Base-by-base conservation (phyloP, 2,329 filamentous ascomycete genomes). In the Colletotrichum graminicola region DNA sequence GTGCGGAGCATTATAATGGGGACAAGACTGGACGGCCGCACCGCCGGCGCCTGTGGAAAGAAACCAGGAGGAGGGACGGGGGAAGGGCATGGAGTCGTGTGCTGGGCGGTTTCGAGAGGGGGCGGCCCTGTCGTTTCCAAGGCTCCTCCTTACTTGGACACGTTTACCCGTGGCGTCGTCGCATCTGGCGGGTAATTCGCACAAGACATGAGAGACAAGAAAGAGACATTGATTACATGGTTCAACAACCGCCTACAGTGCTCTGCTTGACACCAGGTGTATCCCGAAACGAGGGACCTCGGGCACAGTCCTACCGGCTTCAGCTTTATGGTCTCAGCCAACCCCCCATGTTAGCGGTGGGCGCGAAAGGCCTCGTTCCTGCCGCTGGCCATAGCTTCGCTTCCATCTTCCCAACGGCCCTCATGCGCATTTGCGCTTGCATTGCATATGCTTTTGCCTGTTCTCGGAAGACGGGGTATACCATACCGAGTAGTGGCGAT, bases 291-390 rank as follows among this genome's bases (percentile, higher is more conserved):
- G 12, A 14, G 51, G 29, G 16, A 32, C 51, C 5, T 54, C 8
- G 51, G 8, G 8, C 32, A 26, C 11, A 39, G 14, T 57, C 1
- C 16, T 14, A 39, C 23, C 55, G 26, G 18, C 34, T 43, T 29
- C 36, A 12, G 39, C 39, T 41, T 41, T 16, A 2, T 18, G 21
- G 16, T 32, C 56, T 45, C 36, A 60, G 21, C 3, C 34, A 3
- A 36, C 32, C 45, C 67, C 56, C 39, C 61, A 47, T 49, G 61
- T 64, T 64, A 32, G 56, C n/a, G 10, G 49, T 61, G 51, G 49
- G 67, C 56, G 41, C 55, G 61, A 66, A 36, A 65, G 55, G 54
- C 63, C 61, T 62, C 14, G 36, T 36, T 66, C 29, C 32, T 10
- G 21, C 34, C 10, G 47, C 34, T 34, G 49, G 32, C 36, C 54